Conservation (phyloP, 441 rosid genomes). For the Breynia disticha region DNA sequence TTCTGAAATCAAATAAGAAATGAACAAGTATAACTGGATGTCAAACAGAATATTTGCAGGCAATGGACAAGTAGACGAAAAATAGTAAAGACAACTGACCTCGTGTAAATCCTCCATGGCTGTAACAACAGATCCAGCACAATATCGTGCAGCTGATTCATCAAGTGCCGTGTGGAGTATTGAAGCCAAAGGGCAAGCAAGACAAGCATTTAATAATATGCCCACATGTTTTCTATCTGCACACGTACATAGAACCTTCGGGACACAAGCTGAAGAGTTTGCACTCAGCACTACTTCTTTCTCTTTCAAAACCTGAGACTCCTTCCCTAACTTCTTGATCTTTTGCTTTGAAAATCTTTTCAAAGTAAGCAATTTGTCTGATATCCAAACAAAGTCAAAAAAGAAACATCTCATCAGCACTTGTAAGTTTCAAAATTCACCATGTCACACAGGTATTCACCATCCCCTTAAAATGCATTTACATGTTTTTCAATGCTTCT, state of each 20-base stretch:
- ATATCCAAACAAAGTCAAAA: slow-evolving; percentile 16
- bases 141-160: slow-evolving; percentile 64
- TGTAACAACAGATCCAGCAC: slow-evolving; percentile 62
- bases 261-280: slow-evolving; percentile 54
- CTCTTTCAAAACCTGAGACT: slow-evolving; percentile 77
- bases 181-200: slow-evolving; percentile 79
- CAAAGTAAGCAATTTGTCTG: slow-evolving; percentile 64
- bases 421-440: neutral
- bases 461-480: slow-evolving; percentile 5
- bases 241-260: slow-evolving; percentile 60
- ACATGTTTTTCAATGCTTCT: slow-evolving; percentile 2
- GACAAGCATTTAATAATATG: slow-evolving; percentile 57
- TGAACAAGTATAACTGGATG: slow-evolving; percentile 1
- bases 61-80: slow-evolving; percentile 1
- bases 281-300: slow-evolving; percentile 62
- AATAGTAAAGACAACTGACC: slow-evolving; percentile 28
- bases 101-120: slow-evolving; percentile 76
- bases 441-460: slow-evolving; percentile 6
- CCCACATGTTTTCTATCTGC: slow-evolving; percentile 59
- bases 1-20: slow-evolving; percentile 42
- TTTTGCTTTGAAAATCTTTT: slow-evolving; percentile 80
- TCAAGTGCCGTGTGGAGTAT: slow-evolving; percentile 67
- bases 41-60: slow-evolving; percentile 9
- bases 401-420: slow-evolving; percentile 6
- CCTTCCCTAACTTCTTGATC: slow-evolving; percentile 72